A percentile compares a stretch with the other conserved stretches of the same genome.
Evolutionary conservation across 164 flowering plant genomes (phyloP).

Genomic region (Euptelea pleiosperma): DNA sequence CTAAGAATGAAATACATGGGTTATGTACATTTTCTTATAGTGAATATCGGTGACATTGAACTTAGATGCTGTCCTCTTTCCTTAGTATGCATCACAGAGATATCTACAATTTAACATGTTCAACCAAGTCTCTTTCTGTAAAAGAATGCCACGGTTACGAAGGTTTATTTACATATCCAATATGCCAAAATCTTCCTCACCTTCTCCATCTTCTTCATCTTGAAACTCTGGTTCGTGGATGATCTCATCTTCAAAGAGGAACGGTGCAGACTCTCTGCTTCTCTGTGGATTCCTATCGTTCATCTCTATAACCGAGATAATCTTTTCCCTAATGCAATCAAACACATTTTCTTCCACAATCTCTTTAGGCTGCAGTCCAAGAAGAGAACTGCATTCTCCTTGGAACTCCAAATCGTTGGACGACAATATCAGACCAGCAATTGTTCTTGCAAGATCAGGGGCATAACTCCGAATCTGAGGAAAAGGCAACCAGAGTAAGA

Average conservation of each 20-base stretch:
- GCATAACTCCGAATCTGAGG: conserved; percentile 65
- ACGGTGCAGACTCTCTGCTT: conserved; percentile 37
- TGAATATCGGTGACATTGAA: not conserved
- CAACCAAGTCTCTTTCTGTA: not conserved
- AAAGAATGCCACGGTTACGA: not conserved
- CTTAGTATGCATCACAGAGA: not conserved
- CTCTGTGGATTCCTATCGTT: conserved; percentile 56
- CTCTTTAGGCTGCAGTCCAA: conserved; percentile 48
- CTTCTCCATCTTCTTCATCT: conserved; percentile 48
- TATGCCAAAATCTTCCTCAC: conserved; percentile 32
- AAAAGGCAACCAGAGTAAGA: conserved; percentile 7
- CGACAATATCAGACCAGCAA: conserved; percentile 68
- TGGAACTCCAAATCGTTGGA: conserved; percentile 65
- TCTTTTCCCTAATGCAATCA: conserved; percentile 56
- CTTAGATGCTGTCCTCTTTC: not conserved
- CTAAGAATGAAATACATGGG: too few relatives aligned
- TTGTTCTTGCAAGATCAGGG: conserved; percentile 82
- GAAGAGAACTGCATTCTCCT: conserved; percentile 72
- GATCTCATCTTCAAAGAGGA: conserved; percentile 51
- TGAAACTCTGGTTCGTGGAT: conserved; percentile 27
- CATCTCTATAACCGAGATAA: conserved; percentile 49
- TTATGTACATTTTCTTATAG: not conserved
- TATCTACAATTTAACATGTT: not conserved
- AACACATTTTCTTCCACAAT: conserved; percentile 36
- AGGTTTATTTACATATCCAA: conserved; percentile 19